These are phyloP conservation scores for Gossypium schwendimanii DNA, from an alignment of 441 rosid species.

Conservation along the genomic window DNA sequence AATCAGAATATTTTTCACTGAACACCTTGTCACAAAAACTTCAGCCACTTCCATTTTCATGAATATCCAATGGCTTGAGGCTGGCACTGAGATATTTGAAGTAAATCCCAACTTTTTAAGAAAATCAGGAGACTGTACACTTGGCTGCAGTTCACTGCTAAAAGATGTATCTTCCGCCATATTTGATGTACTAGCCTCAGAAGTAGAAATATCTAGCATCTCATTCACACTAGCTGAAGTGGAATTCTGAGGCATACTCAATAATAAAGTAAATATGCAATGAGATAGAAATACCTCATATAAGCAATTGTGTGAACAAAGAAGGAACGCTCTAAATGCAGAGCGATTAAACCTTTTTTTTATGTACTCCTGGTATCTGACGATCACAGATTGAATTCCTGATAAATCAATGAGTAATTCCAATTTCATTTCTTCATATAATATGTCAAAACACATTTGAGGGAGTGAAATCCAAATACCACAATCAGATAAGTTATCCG, in stretches of 20 bases:
- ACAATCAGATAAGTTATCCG: constrained; percentile 29
- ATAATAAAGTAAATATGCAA: constrained; percentile 39
- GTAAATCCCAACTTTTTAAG: constrained; percentile 34
- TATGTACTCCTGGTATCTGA: constrained; percentile 40
- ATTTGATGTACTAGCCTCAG: constrained; percentile 17
- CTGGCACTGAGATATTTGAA: constrained; percentile 29
- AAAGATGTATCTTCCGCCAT: constrained; percentile 24
- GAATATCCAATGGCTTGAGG: constrained; percentile 38
- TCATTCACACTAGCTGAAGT: constrained; percentile 24
- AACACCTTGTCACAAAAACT: constrained; percentile 46
- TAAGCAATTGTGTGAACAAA: constrained; percentile 46
- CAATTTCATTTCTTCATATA: constrained; percentile 46
- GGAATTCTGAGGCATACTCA: constrained; percentile 35
- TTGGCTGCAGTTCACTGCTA: constrained; percentile 33
- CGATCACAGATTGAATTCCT: constrained; percentile 42
- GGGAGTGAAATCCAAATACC: constrained; percentile 62
- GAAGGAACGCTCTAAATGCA: constrained; percentile 31
- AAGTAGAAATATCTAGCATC: constrained; percentile 26
- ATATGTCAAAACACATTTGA: constrained; percentile 36
- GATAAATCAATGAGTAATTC: constrained; percentile 37
- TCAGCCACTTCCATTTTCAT: constrained; percentile 40
- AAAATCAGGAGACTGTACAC: constrained; percentile 28
- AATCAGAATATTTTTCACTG: constrained; percentile 43
- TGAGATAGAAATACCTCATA: constrained; percentile 59
- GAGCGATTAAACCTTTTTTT: constrained; percentile 42